Base-by-base conservation (phyloP, 2,329 filamentous ascomycete species). In the Aspergillus transmontanensis region DNA sequence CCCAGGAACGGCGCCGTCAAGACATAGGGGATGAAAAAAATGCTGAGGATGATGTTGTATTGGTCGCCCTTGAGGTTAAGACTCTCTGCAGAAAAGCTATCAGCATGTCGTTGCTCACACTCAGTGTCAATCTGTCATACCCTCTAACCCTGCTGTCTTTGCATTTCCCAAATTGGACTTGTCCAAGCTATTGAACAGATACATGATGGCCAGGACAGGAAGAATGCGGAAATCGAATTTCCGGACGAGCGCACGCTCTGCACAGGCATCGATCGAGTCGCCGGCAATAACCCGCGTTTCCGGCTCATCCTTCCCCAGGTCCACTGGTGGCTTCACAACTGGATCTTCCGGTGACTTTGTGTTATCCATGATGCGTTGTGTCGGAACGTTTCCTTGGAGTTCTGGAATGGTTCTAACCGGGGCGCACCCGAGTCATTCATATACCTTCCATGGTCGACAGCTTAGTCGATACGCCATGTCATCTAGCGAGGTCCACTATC, bases 131-230 rank as follows among this genome's bases (percentile, higher is more conserved):
- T 1, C n/a, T n/a, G 1, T 58, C 61, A 14, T 53, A 69, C 69
- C 63, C 50, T 69, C 68, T 4, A 73, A 58, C 3, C 68, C 68
- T 2, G 69, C 71, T 3, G 71, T 73, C 60, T 73, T 72, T 23
- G 71, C 71, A 65, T 73, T 73, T 7, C 71, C 71, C 30, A 76
- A 59, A 54, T 82, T 83, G 51, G 73, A 74, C 61, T 81, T 81
- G 65, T 82, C 80, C 7, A 80, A 72, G 39, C 76, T 75, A 69
- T 82, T 82, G 74, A 83, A 85, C 2, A 86, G 75, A 61, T 86
- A 86, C 84, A 86, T 86, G 45, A 84, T 65, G 0, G 84, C 82
- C 10, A 86, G 72, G 51, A 86, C 79, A 3, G 85, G 85, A 16
- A 86, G 73, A 56, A 87, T 56, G 16, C 66, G 71, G 23, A 72